Evolutionary conservation across 768 basidiomycete genomes (phyloP).

Genomic region (Xanthoconium stramineum): DNA sequence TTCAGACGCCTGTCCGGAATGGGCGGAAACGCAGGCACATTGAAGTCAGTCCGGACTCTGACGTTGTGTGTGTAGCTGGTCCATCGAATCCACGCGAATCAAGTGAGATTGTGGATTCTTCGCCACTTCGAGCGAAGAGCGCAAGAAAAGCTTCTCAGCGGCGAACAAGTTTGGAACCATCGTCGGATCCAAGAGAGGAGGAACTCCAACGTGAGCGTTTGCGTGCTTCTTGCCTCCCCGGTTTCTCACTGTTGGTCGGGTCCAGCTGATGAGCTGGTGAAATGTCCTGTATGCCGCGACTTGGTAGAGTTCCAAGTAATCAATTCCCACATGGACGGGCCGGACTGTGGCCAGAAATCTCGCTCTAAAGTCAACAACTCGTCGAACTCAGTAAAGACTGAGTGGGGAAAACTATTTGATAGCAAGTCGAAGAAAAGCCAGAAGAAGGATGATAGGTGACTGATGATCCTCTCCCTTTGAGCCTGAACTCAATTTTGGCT

Average conservation of each 20-base stretch:
- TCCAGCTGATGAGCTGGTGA: conserved; percentile 38
- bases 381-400: conserved; percentile 24
- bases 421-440: conserved; percentile 39
- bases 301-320: conserved; percentile 46
- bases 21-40: conserved; percentile 37
- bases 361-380: conserved; percentile 19
- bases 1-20: conserved; percentile 17
- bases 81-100: conserved; percentile 27
- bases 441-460: conserved; percentile 33
- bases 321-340: conserved; percentile 63
- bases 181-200: conserved; percentile 33
- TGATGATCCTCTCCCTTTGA: neutral
- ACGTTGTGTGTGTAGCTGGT: conserved; percentile 29
- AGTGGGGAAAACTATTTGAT: conserved; percentile 45
- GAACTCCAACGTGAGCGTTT: conserved; percentile 21
- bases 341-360: conserved; percentile 40
- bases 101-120: conserved; percentile 22
- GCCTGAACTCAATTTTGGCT: conserved; percentile 12
- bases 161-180: conserved; percentile 19
- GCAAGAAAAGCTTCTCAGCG: conserved; percentile 17
- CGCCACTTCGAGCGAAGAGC: conserved; percentile 21
- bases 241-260: neutral
- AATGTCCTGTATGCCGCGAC: conserved; percentile 62
- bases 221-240: neutral
- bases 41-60: conserved; percentile 23